Evolutionary conservation across 306 rosid genomes (phyloP).

Genomic region (Trifolium dubium): DNA sequence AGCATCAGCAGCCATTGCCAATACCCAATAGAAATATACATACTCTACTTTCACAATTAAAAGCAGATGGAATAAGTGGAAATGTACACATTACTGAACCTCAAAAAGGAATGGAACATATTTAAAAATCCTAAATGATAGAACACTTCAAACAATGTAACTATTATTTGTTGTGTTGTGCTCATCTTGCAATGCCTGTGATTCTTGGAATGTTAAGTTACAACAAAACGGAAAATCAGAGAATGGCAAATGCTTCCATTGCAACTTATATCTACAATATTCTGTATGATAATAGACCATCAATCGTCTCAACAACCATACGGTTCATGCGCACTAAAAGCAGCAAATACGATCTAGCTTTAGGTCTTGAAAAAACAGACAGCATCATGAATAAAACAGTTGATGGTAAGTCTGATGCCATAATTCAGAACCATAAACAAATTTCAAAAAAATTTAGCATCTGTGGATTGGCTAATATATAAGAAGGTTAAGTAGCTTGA

Average conservation of each 20-base stretch:
- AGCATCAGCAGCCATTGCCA: no score
- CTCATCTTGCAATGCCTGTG: neutral
- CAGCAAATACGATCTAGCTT: conserved; percentile 59
- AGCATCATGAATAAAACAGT: conserved; percentile 21
- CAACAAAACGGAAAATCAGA: neutral
- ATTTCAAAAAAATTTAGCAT: no score
- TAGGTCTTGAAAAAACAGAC: conserved; percentile 48
- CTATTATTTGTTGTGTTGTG: neutral
- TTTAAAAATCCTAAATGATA: neutral
- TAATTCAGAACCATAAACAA: no score
- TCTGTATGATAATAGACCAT: conserved; percentile 52
- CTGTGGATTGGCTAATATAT: no score
- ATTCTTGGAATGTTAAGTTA: neutral
- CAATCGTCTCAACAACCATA: conserved; percentile 50
- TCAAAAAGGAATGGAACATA: neutral
- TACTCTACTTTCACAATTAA: neutral
- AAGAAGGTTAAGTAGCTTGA: no score
- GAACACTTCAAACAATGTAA: neutral
- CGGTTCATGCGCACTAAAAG: conserved; percentile 57
- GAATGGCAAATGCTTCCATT: conserved; percentile 20
- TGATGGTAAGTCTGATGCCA: no score
- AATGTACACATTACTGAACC: neutral
- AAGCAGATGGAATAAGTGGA: conserved; percentile 1
- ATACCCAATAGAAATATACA: no score
- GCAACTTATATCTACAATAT: conserved; percentile 41